phyloP scores from a whole-genome alignment of 805 yeast species.

The Saturnispora halmiae region DNA sequence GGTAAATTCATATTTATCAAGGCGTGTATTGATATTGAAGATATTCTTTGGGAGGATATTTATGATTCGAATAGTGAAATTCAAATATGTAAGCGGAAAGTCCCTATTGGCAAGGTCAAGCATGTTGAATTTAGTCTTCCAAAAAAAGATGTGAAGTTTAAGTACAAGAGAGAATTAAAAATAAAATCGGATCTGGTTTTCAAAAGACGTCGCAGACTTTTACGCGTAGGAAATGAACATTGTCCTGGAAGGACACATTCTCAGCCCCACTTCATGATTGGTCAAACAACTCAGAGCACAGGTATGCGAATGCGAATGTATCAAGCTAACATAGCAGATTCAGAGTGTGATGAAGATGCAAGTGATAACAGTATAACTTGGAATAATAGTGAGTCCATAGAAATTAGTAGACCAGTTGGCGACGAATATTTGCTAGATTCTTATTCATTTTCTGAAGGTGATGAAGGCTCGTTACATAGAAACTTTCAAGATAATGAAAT shows the following conservation, averaged over 20 bases:
- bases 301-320: no score
- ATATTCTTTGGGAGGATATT: slow-evolving; percentile 15
- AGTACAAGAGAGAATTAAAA: slow-evolving; percentile 7
- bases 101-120: not conserved
- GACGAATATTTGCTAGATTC: no score
- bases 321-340: no score
- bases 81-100: slow-evolving; percentile 7
- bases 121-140: slow-evolving; percentile 8
- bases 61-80: slow-evolving; percentile 1
- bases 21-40: slow-evolving; percentile 25
- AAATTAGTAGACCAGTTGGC: no score
- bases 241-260: not conserved
- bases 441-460: slow-evolving; percentile 14
- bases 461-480: no score
- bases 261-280: not conserved
- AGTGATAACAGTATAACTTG: no score
- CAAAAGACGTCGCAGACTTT: slow-evolving; percentile 24
- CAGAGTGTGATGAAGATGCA: no score
- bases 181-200: slow-evolving; percentile 24
- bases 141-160: not conserved
- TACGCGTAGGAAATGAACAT: not conserved
- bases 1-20: slow-evolving; percentile 26
- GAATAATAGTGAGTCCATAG: no score
- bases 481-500: no score
- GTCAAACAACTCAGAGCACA: no score